Evolutionary conservation across 169 alveolate species (phyloP), one percentile per base, ranked within the genome.

Genomic region (Plasmodium gonderi): DNA sequence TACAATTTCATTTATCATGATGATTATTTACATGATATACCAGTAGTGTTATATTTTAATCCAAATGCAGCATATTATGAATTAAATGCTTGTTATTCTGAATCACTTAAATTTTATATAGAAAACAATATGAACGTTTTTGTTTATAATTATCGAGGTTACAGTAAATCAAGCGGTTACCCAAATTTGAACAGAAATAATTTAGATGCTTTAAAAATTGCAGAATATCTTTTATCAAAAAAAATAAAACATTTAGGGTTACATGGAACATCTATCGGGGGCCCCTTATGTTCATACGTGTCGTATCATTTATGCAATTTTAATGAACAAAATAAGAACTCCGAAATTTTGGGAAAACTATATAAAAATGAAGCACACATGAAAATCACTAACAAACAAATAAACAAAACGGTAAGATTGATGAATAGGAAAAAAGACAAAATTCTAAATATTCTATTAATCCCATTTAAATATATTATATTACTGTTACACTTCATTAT

Each of bases 261-360:
- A 40, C 93, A 87, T 42, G 93, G 93, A 64, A 87, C 80, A 51
- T 87, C 93, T 11, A 87, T 87, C 40, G 93, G 93, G 12, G 93
- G 93, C 9, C 93, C 93, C 23, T 79, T 87, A 42, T 87, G 93
- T 20, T 87, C 89, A 8, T 87, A 75, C 68, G 93, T 87, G 8
- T 75, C 93, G 9, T 87, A 87, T 49, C 93, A 87, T 76, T 79
- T 87, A 17, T 40, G 89, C 47, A 87, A 77, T 76, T 76, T 87
- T 75, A 64, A 87, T 33, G 47, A 87, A 60, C 65, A 75, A 42
- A 51, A 42, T 31, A 38, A 51, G n/a, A 45, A 75, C 42, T 45
- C 68, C 3, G 79, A 87, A 40, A 26, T 40, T 23, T 45, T 87
- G 74, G 87, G 68, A 31, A 87, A 87, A 17, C n/a, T 87, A 47